Evolutionary conservation across 495 filamentous ascomycete genomes (phyloP).

Genomic region (Penicillium tannophilum): DNA sequence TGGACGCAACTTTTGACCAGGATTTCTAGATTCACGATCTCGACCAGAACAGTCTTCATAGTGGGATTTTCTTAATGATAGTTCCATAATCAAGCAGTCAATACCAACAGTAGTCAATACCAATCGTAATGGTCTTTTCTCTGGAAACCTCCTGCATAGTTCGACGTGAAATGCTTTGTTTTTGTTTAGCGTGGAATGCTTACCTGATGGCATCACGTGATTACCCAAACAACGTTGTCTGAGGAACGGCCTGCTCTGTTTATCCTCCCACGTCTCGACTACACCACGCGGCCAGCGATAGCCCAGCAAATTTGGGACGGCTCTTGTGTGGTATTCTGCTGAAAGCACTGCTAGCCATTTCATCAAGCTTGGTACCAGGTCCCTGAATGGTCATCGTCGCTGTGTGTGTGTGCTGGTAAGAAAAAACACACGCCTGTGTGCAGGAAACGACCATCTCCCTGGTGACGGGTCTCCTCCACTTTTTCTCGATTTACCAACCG

Average conservation of each 20-base stretch:
- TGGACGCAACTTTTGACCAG: too few relatives aligned
- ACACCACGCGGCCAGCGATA: conserved; percentile 26
- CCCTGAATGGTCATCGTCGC: conserved; percentile 20
- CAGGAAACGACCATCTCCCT: conserved; percentile 30
- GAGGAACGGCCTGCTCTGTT: conserved; percentile 36
- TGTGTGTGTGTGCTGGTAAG: conserved; percentile 9
- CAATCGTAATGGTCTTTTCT: neutral
- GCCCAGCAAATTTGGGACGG: conserved; percentile 15
- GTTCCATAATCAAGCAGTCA: too few relatives aligned
- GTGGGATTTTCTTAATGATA: too few relatives aligned
- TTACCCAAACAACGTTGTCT: conserved; percentile 35
- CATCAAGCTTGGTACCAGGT: conserved; percentile 9
- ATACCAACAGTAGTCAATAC: too few relatives aligned
- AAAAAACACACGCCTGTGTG: conserved; percentile 19
- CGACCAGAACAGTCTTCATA: neutral
- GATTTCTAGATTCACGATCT: neutral
- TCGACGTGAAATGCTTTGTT: conserved; percentile 3
- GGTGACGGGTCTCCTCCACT: conserved; percentile 36
- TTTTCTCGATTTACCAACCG: conserved; percentile 19
- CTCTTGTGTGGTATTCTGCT: conserved; percentile 2
- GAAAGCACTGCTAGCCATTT: conserved; percentile 3
- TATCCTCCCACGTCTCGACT: conserved; percentile 30
- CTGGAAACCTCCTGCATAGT: neutral
- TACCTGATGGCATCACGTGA: conserved; percentile 26
- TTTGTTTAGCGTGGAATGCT: conserved; percentile 27